Base-by-base conservation (phyloP, 2,329 filamentous ascomycete species). In the Paradendryphiella salina region DNA sequence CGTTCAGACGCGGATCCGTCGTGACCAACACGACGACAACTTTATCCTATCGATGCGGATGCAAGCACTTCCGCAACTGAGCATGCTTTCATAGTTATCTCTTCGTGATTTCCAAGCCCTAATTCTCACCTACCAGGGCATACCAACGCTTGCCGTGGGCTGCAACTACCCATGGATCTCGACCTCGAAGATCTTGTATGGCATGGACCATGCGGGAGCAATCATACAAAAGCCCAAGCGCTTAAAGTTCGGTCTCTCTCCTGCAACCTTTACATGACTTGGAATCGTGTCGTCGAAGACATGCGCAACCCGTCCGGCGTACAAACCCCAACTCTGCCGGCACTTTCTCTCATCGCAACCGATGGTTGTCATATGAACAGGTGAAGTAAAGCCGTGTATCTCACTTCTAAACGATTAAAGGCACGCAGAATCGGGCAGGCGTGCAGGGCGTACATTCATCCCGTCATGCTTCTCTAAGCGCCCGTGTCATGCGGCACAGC, bases 381-480 rank as follows among this genome's bases (percentile, higher is more conserved):
- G 14, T 28, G 20, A 18, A 42, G 37, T 11, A 28, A 15, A 29
- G 1, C n/a, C 37, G 32, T 38, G 38, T 52, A 44, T 52, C 49
- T 52, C 44, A 52, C 32, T 38, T 43, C 13, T 15, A 35, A 49
- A 49, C 10, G n/a, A 17, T 17, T 21, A 33, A 43, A 49, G 38
- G 34, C 28, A 29, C 20, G 34, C 29, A 29, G 14, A 49, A 38
- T 44, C 33, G 21, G 35, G 50, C 44, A 37, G 21, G 34, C 20
- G 34, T 29, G 39, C 34, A 34, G 43, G 50, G 50, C 50, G 44
- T 47, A 49, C 44, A 29, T 28, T 10, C 20, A 14, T 42, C 36
- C 45, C 43, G 32, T 42, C 43, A 47, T 52, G 18, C 49, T 47
- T 29, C 49, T 49, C 45, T 49, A 52, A 52, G 50, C 50, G 50